These are phyloP conservation scores for Buxus sempervirens DNA, from an alignment of 164 flowering plant species.

Conservation along the genomic window DNA sequence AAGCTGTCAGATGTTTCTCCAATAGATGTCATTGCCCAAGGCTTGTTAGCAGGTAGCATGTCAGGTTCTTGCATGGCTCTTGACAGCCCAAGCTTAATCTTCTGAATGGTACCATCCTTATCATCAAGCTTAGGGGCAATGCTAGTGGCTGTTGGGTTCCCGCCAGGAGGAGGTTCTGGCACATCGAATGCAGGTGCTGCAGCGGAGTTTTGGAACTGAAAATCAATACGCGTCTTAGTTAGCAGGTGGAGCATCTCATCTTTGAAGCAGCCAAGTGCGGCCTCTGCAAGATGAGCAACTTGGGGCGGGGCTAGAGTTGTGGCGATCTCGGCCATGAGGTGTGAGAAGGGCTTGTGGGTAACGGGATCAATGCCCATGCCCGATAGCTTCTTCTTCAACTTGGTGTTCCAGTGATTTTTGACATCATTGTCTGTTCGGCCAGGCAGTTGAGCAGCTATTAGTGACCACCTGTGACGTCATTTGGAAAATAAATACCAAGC, in stretches of 20 bases:
- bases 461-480: slow-evolving; percentile 64
- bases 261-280: slow-evolving; percentile 95
- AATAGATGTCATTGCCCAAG: slow-evolving; percentile 37
- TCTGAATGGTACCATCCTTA: slow-evolving; percentile 56
- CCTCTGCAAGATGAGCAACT: slow-evolving; percentile 90
- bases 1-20: slow-evolving; percentile 37
- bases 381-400: slow-evolving; percentile 88
- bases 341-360: slow-evolving; percentile 97
- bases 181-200: slow-evolving; percentile 14
- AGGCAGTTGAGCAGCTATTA: slow-evolving; percentile 85
- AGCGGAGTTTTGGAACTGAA: slow-evolving; percentile 54
- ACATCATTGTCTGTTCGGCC: slow-evolving; percentile 97
- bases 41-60: slow-evolving; percentile 32
- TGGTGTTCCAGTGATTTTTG: slow-evolving; percentile 98
- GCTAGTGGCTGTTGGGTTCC: slow-evolving; percentile 22
- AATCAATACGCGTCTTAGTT: slow-evolving; percentile 75
- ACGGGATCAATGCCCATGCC: slow-evolving; percentile 99
- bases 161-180: slow-evolving; percentile 7
- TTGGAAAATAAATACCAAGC: too few relatives aligned
- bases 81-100: slow-evolving; percentile 69
- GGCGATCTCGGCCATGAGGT: slow-evolving; percentile 97
- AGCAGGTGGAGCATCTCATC: slow-evolving; percentile 98
- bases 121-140: slow-evolving; percentile 32
- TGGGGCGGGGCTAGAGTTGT: slow-evolving; percentile 92
- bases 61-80: slow-evolving; percentile 68